phyloP scores from a whole-genome alignment of 306 rosid species.

The Vigna trinervia region DNA sequence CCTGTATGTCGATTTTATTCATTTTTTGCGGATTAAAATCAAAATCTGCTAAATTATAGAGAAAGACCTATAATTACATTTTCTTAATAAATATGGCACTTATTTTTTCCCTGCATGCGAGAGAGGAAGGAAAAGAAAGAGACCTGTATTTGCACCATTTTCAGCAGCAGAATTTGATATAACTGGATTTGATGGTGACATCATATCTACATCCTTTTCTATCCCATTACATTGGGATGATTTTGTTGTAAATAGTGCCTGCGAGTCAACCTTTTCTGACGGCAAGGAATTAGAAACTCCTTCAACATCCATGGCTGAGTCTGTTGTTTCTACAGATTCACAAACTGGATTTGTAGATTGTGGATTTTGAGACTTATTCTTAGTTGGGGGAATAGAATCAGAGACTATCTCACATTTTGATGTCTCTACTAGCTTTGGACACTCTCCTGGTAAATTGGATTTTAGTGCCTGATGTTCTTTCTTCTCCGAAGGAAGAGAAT shows the following conservation, averaged over 20 bases:
- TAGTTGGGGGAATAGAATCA: constrained; percentile 46
- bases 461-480: constrained; percentile 53
- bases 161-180: constrained; percentile 49
- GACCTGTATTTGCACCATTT: constrained; percentile 57
- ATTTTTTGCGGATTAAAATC: constrained; percentile 9
- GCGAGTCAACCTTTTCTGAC: constrained; percentile 45
- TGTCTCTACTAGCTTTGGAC: constrained; percentile 39
- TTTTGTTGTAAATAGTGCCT: constrained; percentile 38
- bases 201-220: constrained; percentile 48
- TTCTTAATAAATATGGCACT: constrained; percentile 26
- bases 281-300: constrained; percentile 51
- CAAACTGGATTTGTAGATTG: constrained; percentile 43
- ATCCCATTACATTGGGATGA: constrained; percentile 49
- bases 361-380: constrained; percentile 35
- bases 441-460: constrained; percentile 50
- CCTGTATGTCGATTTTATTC: constrained; percentile 37
- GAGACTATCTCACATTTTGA: constrained; percentile 48
- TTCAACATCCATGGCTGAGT: constrained; percentile 57
- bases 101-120: neutral
- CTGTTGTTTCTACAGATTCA: constrained; percentile 50
- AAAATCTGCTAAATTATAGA: constrained; percentile 6
- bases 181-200: constrained; percentile 52
- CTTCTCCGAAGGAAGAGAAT: constrained; percentile 51
- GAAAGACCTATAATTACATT: constrained; percentile 18
- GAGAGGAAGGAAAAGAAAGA: constrained; percentile 29